Evolutionary conservation across 352 stramenopile genomes (phyloP).

Genomic region (Phytophthora colocasiae): DNA sequence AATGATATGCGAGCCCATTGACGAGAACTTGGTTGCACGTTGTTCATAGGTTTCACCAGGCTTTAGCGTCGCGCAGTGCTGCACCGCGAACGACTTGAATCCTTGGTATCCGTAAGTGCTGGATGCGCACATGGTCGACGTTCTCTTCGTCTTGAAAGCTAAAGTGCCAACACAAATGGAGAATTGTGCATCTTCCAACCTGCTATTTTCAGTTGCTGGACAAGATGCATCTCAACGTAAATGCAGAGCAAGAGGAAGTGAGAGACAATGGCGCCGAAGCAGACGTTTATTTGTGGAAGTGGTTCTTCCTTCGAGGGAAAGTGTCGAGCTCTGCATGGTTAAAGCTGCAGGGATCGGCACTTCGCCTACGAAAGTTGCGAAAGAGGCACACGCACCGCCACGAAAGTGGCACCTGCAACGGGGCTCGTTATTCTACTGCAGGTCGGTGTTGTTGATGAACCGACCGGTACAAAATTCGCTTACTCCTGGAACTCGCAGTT

Average conservation of each 20-base stretch:
- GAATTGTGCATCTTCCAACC: neutral
- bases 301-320: constrained; percentile 45
- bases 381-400: constrained; percentile 25
- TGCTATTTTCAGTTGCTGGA: constrained; percentile 24
- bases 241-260: neutral
- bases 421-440: constrained; percentile 34
- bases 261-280: constrained; percentile 29
- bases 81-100: constrained; percentile 73
- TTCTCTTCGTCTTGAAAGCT: constrained; percentile 6
- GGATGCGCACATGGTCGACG: constrained; percentile 46
- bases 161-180: constrained; percentile 1
- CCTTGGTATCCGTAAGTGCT: constrained; percentile 79
- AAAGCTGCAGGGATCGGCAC: constrained; percentile 8
- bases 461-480: constrained; percentile 11
- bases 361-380: constrained; percentile 39
- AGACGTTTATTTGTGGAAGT: constrained; percentile 42
- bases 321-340: constrained; percentile 20
- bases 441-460: constrained; percentile 5
- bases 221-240: constrained; percentile 26
- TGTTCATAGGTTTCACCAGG: constrained; percentile 73
- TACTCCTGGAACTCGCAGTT: constrained; percentile 93
- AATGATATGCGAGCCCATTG: constrained; percentile 78
- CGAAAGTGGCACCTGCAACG: constrained; percentile 25
- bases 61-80: constrained; percentile 80
- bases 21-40: constrained; percentile 79